These are phyloP conservation scores for Pleomassaria siparia DNA, from an alignment of 2,329 filamentous ascomycete genomes.

Conservation along the genomic window DNA sequence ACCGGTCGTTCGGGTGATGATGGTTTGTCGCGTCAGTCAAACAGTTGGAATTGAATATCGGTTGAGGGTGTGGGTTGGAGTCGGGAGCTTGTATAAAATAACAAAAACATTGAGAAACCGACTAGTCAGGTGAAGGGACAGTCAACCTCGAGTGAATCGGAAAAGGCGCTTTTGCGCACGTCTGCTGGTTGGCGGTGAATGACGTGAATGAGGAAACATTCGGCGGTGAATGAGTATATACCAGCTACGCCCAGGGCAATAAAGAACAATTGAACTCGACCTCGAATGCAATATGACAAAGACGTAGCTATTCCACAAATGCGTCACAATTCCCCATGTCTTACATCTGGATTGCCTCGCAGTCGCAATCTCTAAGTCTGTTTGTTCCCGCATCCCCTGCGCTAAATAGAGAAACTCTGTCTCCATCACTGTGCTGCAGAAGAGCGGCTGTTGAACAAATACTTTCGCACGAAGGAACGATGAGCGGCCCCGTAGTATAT, in stretches of 20 bases:
- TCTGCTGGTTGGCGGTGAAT: neutral
- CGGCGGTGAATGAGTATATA: neutral
- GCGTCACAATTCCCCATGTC: no score
- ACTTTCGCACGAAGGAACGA: constrained; percentile 43
- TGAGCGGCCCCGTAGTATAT: constrained; percentile 38
- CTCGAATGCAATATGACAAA: no score
- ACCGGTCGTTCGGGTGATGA: no score
- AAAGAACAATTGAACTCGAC: neutral
- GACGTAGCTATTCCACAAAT: no score
- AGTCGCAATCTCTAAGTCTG: no score
- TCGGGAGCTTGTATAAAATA: neutral
- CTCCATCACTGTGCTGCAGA: constrained; percentile 44
- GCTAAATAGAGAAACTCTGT: constrained; percentile 49
- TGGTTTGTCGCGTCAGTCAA: no score
- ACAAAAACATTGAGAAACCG: neutral
- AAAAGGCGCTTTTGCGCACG: neutral
- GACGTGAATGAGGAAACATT: neutral
- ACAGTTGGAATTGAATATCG: no score
- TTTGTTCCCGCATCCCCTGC: constrained; percentile 49
- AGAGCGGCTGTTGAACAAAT: constrained; percentile 49
- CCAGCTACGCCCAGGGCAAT: neutral
- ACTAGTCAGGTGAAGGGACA: neutral
- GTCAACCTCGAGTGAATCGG: neutral
- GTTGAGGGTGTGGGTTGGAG: neutral
- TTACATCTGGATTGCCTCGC: no score